Base-by-base conservation (phyloP, 257 asterid species). In the Cruciata laevipes region DNA sequence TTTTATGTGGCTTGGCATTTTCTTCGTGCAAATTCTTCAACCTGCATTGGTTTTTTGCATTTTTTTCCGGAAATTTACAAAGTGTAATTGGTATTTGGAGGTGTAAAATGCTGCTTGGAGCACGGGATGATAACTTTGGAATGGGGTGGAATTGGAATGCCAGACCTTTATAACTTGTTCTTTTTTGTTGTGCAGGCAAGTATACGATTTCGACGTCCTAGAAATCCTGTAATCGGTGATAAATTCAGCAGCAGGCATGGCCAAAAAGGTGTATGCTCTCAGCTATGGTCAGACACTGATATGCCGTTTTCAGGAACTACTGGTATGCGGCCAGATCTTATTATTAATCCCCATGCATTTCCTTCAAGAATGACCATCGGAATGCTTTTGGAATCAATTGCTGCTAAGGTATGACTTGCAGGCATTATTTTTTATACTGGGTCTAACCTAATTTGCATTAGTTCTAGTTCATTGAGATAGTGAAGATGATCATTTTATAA, bases 221-320 rank as follows among this genome's bases (percentile, higher is more conserved):
- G 99, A 76, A 88, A 88, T 82, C 99, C 99, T 27, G 66, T 86
- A 63, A 90, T 94, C 74, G 99, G 99, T 61, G 99, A 94, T 80
- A 94, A 94, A 69, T 94, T 94, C 80, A 94, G 99, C 86, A 94
- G 99, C 79, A 83, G 99, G 32, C 99, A 94, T 75, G 99, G 99
- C 58, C 99, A 94, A 74, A 94, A 94, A 84, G 99, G 99, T 79
- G 99, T 94, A 63, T 94, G 99, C 84, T 94, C 99, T 69, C 99
- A 90, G 83, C 85, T 90, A 59, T 94, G 97, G 96, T 82, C 87
- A 72, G 99, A 90, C 68, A 73, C 70, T 44, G 99, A 94, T 84
- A 90, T 94, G 97, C 99, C 99, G 31, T 94, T 88, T 81, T 86
- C 95, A 32, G 97, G 84, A 70, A 77, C 69, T 61, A 84, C 96